Base-by-base conservation (phyloP, 108 stramenopile genomes). In the Skeletonema tropicum region DNA sequence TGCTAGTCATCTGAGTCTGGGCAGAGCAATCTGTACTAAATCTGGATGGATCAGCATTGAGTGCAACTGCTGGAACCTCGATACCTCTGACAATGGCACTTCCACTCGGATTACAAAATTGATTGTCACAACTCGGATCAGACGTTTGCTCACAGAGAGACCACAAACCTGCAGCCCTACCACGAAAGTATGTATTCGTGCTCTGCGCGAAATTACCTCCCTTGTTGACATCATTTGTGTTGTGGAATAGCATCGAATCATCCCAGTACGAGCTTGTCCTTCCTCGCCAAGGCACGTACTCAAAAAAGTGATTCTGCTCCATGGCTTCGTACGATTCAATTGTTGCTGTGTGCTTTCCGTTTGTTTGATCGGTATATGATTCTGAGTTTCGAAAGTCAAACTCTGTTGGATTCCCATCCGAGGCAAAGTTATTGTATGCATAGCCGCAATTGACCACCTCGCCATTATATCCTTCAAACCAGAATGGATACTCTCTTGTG, bases 261-360 rank as follows among this genome's bases (percentile, higher is more conserved):
- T 19, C 17, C n/a, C n/a, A 49, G 19, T 19, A 49, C 19, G 48
- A 19, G n/a, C 17, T 19, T 17, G 19, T 49, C 6, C 19, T 49
- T 36, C 55, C 75, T 36, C 72, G 70, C 83, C 83, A 86, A 8
- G 85, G 83, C 9, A 78, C 33, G 80, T 85, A 86, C 62, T 80
- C 70, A 67, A 66, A 82, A 70, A 73, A 86, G 42, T 60, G 38
- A 41, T 21, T 49, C 48, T 31, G 48, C 62, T 74, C 57, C 19
- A 82, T 33, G 23, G 76, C 76, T 29, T 11, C 57, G 58, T 63
- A 61, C 17, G 71, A 77, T 72, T 82, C 72, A 48, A 15, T 14
- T 25, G 76, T 77, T 23, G 30, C 57, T 6, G 35, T 49, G 48
- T 26, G 7, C 21, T 29, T 17, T 7, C 55, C 41, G 10, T 11